Evolutionary conservation across 257 asterid species (phyloP).

Genomic region (Salvia rosmarinus): DNA sequence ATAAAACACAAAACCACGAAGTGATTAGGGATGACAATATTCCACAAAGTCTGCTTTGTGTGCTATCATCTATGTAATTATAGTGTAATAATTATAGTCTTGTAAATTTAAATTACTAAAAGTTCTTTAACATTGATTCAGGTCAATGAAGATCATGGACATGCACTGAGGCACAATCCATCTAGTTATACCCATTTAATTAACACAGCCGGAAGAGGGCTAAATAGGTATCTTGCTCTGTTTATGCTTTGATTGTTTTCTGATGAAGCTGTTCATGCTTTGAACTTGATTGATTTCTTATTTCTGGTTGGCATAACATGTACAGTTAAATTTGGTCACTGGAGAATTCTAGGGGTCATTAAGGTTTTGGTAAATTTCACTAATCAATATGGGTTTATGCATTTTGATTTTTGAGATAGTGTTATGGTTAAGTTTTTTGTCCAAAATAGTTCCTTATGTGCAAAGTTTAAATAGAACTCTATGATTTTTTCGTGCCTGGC

Average conservation of each 20-base stretch:
- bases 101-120: constrained; percentile 28
- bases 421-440: neutral
- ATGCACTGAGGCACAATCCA: constrained; percentile 53
- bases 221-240: constrained; percentile 76
- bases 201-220: constrained; percentile 67
- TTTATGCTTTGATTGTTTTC: constrained; percentile 23
- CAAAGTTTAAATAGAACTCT: no score
- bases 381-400: constrained; percentile 3
- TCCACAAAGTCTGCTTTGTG: no score
- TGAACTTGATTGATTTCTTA: constrained; percentile 16
- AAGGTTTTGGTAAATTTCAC: neutral
- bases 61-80: no score
- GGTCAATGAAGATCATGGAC: constrained; percentile 64
- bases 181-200: constrained; percentile 57
- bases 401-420: constrained; percentile 8
- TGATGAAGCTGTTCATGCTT: neutral
- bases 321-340: constrained; percentile 9
- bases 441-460: neutral
- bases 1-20: neutral
- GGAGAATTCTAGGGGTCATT: neutral
- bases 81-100: no score
- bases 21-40: neutral
- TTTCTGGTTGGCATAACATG: constrained; percentile 14
- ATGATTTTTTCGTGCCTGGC: no score
- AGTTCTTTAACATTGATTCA: constrained; percentile 44